Evolutionary conservation across 345 rosid species (phyloP).

Genomic region (Microthlaspi erraticum): DNA sequence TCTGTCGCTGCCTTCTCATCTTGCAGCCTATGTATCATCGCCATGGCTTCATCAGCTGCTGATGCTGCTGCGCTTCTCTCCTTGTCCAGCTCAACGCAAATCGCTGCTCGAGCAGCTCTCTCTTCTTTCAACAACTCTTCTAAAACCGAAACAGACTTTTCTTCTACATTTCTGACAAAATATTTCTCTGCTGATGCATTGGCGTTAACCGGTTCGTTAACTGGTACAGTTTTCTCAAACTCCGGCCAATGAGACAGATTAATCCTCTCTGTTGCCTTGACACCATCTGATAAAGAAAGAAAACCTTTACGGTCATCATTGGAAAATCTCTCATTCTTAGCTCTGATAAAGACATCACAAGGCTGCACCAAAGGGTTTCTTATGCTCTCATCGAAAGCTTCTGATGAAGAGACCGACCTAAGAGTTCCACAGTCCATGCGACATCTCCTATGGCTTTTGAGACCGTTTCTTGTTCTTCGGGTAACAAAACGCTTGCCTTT

Average conservation of each 20-base stretch:
- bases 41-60: constrained; percentile 84
- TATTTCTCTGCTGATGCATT: constrained; percentile 26
- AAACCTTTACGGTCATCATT: constrained; percentile 34
- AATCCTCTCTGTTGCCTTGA: constrained; percentile 37
- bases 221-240: constrained; percentile 27
- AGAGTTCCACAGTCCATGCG: constrained; percentile 36
- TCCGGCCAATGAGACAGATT: constrained; percentile 40
- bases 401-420: constrained; percentile 49
- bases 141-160: constrained; percentile 43
- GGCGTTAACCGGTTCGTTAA: constrained; percentile 38
- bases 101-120: constrained; percentile 51
- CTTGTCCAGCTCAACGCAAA: constrained; percentile 70
- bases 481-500: constrained; percentile 42
- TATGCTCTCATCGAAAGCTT: constrained; percentile 37
- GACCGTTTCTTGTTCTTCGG: constrained; percentile 48
- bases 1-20: constrained; percentile 70
- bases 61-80: constrained; percentile 77
- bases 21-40: constrained; percentile 71
- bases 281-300: constrained; percentile 25
- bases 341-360: constrained; percentile 36
- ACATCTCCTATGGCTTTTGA: constrained; percentile 51
- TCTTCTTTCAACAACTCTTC: constrained; percentile 56
- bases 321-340: constrained; percentile 35
- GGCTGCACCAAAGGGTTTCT: constrained; percentile 44
- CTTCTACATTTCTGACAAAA: constrained; percentile 35